Base-by-base conservation (phyloP, 371 early-diverging fungal genomes). In the Chytridium lagenaria region DNA sequence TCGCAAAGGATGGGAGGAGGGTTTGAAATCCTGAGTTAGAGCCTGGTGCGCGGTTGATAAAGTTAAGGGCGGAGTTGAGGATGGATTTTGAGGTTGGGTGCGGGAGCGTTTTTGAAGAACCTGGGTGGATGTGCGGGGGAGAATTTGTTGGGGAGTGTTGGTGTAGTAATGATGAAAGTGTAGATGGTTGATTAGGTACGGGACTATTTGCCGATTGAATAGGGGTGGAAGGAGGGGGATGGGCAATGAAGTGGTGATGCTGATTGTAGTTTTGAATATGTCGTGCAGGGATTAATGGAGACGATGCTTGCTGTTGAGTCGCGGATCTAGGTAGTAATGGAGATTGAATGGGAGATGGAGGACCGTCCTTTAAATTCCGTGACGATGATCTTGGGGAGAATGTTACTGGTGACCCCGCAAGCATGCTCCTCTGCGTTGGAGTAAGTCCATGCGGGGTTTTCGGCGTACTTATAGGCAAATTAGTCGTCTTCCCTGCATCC, bases 311-410 rank as follows among this genome's bases (percentile, higher is more conserved):
- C 36, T 61, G 31, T 61, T 34, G 61, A 26, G 55, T 12, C 5
- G 26, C 55, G 23, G 12, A 23, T 52, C 5, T 5, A 52, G 55
- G 55, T n/a, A 26, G 55, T 26, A 22, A 26, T n/a, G 55, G 55
- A 26, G 55, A 52, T 22, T 52, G 12, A 5, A 26, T 26, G 36
- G 61, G 61, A 12, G 61, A 61, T 12, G 61, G 61, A 7, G 61
- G 61, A 2, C 61, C 61, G 19, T 61, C 61, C 15, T 36, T 31
- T 5, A 61, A 26, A 34, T 61, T 61, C 19, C 61, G 30, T 7
- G 61, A 61, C 7, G 61, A 61, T 5, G 61, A 61, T 37, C 61
- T 7, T 23, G 61, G 61, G 16, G 61, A 61, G 23, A 61, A 61
- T 36, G 36, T 61, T 10, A 61, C 61, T 5, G 61, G 61, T 10